Evolutionary conservation across 345 rosid species (phyloP), one percentile per base, ranked within the genome.

Genomic region (Acer negundo): DNA sequence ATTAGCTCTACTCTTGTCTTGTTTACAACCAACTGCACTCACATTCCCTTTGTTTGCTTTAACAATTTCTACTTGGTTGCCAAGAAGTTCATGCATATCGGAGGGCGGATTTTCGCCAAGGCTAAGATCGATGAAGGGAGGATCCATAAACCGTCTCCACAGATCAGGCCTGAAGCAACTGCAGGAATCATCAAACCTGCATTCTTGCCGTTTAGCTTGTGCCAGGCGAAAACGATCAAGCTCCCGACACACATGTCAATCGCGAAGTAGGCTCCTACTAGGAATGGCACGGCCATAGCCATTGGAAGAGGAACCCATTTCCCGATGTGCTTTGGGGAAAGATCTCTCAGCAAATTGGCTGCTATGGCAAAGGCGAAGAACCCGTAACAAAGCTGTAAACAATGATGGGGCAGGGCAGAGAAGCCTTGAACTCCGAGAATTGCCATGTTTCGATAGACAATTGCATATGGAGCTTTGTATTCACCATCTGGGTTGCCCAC

Each of bases 271-370:
- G 94, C 97, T 12, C 99, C 97, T 0, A 96, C 97, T 10, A 94
- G 86, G 87, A 96, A 94, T 19, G 98, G 99, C 40, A 92, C 95
- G 0, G 98, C 99, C 97, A 96, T 96, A 1, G 95, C 99, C 97
- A 96, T 96, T 6, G 97, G 99, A 5, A 96, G 93, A 5, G 98
- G 99, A 26, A 91, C 69, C 87, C 92, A 96, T 76, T 91, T 91
- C 65, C 93, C 88, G 0, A 89, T 75, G 23, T 56, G 80, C 44
- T 69, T 66, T 0, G 98, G 95, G 3, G 85, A 72, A 7, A 82
- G 38, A 77, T 94, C 98, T 82, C 93, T 89, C 38, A 79, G 26
- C 72, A 96, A 47, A 81, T 94, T 93, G 55, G 91, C 88, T 7
- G n/a, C 80, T n/a, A 91, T 80, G 1, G 98, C 94, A 55, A 94